Base-by-base conservation (phyloP, 1,284 basidiomycete species). In the Ceratorhiza oryzae-sativae region DNA sequence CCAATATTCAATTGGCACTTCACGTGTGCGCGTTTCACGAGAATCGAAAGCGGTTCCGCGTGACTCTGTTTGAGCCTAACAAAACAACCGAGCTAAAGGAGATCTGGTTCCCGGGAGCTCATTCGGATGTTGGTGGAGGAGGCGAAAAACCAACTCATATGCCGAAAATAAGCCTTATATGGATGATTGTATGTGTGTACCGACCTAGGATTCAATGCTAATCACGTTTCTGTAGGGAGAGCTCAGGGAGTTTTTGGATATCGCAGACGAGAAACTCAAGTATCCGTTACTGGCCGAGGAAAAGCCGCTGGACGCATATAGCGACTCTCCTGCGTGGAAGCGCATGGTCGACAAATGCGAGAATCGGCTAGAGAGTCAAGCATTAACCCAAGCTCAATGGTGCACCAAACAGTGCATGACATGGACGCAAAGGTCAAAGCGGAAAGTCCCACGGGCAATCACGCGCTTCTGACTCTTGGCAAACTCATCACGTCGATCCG, bases 101-200 rank as follows among this genome's bases (percentile, higher is more conserved):
- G 71, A 34, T 65, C 1, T 71, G 61, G 70, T 71, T 73, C 41
- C 42, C 71, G 15, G 72, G 72, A 9, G 41, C 70, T 20, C 72
- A 73, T 62, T 53, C 58, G 12, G 72, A 73, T 60, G 72, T 73
- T 46, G 72, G 72, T 3, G 72, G 72, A 1, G 72, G 72, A 23
- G 73, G 49, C 4, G 56, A 71, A 58, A 59, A 73, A 30, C 45
- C 49, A 3, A 53, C 48, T 1, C 25, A 42, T 6, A 39, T 67
- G 41, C 63, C 63, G 3, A 53, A 45, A 42, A 3, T 67, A n/a
- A 67, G 63, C 27, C 27, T 67, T 6, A 67, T 67, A 41, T 67
- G 63, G 63, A 67, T 67, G 63, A 55, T 55, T n/a, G 63, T 67
- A 36, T 55, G 63, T 51, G 36, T 48, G 10, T 18, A 5, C 36